phyloP scores from a whole-genome alignment of 2,329 filamentous ascomycete genomes.

The Fulvia fulva region DNA sequence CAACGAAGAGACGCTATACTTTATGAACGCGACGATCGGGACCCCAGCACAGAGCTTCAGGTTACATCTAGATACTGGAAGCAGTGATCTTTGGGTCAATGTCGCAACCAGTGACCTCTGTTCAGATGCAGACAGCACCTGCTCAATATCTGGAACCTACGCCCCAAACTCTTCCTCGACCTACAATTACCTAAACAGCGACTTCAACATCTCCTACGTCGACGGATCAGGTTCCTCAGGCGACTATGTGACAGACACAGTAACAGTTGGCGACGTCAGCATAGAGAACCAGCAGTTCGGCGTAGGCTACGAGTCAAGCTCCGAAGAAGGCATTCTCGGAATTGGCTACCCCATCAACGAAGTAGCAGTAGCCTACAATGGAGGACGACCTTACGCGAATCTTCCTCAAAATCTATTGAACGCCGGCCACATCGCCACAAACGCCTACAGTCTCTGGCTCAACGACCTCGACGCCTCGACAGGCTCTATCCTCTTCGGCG shows the following conservation, averaged over 20 bases:
- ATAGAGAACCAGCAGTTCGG: slow-evolving; percentile 65
- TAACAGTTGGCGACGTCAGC: slow-evolving; percentile 55
- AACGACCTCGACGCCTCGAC: slow-evolving; percentile 58
- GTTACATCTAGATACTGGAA: slow-evolving; percentile 60
- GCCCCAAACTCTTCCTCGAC: slow-evolving; percentile 68
- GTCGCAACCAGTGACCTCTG: slow-evolving; percentile 60
- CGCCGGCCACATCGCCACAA: slow-evolving; percentile 58
- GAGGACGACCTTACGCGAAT: slow-evolving; percentile 51
- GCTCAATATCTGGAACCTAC: slow-evolving; percentile 63
- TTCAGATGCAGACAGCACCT: slow-evolving; percentile 43
- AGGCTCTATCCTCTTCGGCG: slow-evolving; percentile 73
- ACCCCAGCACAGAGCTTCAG: slow-evolving; percentile 54
- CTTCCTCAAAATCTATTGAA: slow-evolving; percentile 62
- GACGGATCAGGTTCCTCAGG: slow-evolving; percentile 74
- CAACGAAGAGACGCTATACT: slow-evolving; percentile 59
- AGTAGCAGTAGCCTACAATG: slow-evolving; percentile 61
- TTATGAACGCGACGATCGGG: slow-evolving; percentile 55
- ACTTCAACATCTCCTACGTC: slow-evolving; percentile 85
- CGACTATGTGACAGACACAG: slow-evolving; percentile 74
- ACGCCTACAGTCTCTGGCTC: slow-evolving; percentile 66
- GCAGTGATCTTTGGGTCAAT: slow-evolving; percentile 65
- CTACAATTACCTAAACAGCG: slow-evolving; percentile 66
- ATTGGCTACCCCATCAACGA: slow-evolving; percentile 81
- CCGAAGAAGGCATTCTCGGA: slow-evolving; percentile 70
- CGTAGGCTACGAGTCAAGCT: slow-evolving; percentile 61